Evolutionary conservation across 108 stramenopile genomes (phyloP), one percentile per base, ranked within the genome.

Genomic region (Phaeodactylum tricornutum): DNA sequence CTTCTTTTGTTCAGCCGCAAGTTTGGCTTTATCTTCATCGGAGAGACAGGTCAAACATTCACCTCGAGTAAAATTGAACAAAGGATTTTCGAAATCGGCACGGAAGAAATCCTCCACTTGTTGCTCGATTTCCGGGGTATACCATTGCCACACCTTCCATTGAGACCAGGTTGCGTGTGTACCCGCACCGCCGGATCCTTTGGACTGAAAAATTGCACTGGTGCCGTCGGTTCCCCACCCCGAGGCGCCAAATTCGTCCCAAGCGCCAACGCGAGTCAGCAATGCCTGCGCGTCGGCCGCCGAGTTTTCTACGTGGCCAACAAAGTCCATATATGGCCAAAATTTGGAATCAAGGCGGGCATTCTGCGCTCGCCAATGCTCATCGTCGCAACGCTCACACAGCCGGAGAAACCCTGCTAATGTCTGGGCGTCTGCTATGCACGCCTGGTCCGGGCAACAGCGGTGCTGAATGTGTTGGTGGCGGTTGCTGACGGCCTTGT

Each of bases 361-460:
- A n/a, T 37, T 27, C 51, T 74, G 72, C 9, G 62, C 57, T 12
- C 29, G 45, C 72, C 72, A 74, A 47, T 74, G 72, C 12, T 56
- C 53, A 46, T 74, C 67, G 11, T 42, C 38, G 16, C 63, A 61
- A 28, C 34, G 43, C 19, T 40, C 36, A 41, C 50, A 27, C 2
- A 68, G 34, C 5, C 47, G 9, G 2, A 59, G 9, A 56, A 68
- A 74, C 28, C 52, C 63, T 19, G 26, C 1, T 26, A 62, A 42
- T 22, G 67, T 53, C 1, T 34, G 32, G 15, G 49, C 47, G 3
- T 55, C 55, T 12, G 25, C 30, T 12, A 43, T 40, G 15, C 56
- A 59, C 33, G 47, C 39, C 31, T 55, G 28, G 19, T 4, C 24
- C 2, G 24, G 30, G 32, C 50, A 53, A 37, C 69, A 64, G 33